phyloP scores from a whole-genome alignment of 2,329 filamentous ascomycete genomes.

The Ophiosphaerella korrae region DNA sequence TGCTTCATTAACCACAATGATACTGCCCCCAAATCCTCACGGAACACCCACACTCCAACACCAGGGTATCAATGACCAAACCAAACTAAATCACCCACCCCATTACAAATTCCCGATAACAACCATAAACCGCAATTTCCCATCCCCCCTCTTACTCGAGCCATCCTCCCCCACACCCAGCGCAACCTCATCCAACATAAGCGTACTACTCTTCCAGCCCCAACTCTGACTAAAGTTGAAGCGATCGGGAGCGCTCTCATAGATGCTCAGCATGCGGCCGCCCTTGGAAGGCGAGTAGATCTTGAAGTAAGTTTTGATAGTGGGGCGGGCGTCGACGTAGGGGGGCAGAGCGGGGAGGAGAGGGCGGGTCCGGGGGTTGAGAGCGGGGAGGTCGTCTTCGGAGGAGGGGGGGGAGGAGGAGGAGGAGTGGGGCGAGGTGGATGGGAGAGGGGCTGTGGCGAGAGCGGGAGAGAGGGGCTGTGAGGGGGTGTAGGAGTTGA shows the following conservation, averaged over 20 bases:
- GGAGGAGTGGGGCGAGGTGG: conserved; percentile 5
- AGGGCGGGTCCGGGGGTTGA: conserved; percentile 21
- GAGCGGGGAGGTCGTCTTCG: conserved; percentile 27
- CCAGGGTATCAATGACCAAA: too few species aligned
- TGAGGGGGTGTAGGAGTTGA: conserved; percentile 11
- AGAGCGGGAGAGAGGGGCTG: neutral
- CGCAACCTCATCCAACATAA: conserved; percentile 58
- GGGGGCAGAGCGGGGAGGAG: conserved; percentile 53
- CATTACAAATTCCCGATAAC: conserved; percentile 58
- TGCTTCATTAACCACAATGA: too few species aligned
- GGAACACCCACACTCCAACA: too few species aligned
- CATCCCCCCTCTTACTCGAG: conserved; percentile 50
- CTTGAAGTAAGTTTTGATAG: conserved; percentile 66
- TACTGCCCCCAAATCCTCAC: too few species aligned
- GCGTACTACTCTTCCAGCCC: conserved; percentile 66
- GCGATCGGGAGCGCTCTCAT: conserved; percentile 61
- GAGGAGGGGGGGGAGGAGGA: conserved; percentile 15
- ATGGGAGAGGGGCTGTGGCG: conserved; percentile 4
- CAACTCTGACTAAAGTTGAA: conserved; percentile 67
- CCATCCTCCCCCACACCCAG: conserved; percentile 27
- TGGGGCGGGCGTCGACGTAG: conserved; percentile 61
- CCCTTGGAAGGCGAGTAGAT: conserved; percentile 65
- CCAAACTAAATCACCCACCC: neutral
- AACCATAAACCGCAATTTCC: conserved; percentile 63
- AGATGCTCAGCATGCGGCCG: conserved; percentile 64